Conservation (phyloP, 192 early-diverging fungal species). For the Gigaspora rosea region DNA sequence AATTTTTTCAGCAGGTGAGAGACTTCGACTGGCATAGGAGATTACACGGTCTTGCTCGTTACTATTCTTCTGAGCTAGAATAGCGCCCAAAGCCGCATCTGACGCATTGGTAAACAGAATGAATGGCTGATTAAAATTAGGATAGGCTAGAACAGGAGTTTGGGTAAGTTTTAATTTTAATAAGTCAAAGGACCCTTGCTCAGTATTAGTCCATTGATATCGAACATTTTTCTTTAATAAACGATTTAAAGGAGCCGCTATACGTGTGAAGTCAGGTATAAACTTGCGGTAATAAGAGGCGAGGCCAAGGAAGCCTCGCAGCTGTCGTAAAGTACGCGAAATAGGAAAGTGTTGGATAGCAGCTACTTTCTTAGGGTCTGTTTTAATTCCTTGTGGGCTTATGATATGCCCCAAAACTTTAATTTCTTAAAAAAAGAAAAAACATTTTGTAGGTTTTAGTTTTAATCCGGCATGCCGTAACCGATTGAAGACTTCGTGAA, state of each 20-base stretch:
- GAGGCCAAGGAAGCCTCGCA: background rate
- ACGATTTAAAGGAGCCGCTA: background rate
- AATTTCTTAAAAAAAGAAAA: too few species aligned
- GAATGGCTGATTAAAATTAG: background rate
- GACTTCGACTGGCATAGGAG: background rate
- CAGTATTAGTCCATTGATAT: background rate
- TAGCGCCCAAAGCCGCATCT: background rate
- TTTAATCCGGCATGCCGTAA: background rate
- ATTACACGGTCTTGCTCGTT: background rate
- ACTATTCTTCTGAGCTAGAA: background rate
- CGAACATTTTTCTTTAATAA: background rate
- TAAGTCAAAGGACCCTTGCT: background rate
- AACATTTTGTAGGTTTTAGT: too few species aligned
- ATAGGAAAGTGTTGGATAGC: background rate
- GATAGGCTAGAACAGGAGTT: too few species aligned
- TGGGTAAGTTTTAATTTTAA: too few species aligned
- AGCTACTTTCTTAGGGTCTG: background rate
- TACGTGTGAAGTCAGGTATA: background rate
- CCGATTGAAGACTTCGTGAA: background rate
- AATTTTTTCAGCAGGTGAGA: constrained; percentile 6
- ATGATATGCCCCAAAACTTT: background rate
- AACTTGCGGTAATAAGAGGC: background rate
- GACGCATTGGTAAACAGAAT: background rate
- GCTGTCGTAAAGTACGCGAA: background rate
- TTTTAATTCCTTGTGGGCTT: background rate